Evolutionary conservation across 2,329 filamentous ascomycete species (phyloP), one percentile per base, ranked within the genome.

Genomic region (Arthrobotrys sinensis): DNA sequence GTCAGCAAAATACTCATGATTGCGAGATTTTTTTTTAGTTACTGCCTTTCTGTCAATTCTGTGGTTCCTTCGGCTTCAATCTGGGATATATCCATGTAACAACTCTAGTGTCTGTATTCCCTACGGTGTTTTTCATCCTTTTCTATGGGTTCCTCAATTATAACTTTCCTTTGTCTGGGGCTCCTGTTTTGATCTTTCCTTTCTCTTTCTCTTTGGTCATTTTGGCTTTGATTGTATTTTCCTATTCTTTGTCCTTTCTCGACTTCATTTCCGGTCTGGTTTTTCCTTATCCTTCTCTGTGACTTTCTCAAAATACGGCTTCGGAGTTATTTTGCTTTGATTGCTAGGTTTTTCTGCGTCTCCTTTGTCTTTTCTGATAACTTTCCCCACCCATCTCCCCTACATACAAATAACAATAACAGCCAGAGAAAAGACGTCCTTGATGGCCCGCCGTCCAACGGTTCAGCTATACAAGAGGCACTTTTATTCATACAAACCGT

Each of bases 1-100:
- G 73, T 78, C 64, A 52, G 78, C 73, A 67, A 76, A 80, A 57
- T 63, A 46, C 67, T 80, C 80, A 79, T 80, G 76, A 80, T 80
- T 80, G 80, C 78, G 63, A 72, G 68, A 57, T 53, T 76, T 80
- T 68, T 19, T 53, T 68, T 65, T 43, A 36, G 28, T 63, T 67
- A 14, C 55, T 66, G 52, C 63, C 43, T 63, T 72, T 64, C 10
- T 21, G 28, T 12, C 24, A 28, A 28, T 28, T 28, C 14, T 34
- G 16, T 28, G 8, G 24, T 19, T 48, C 24, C 19, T 60, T 71
- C 36, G 10, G 11, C 12, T 80, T 66, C 19, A 45, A 62, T 53
- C 73, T 64, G 53, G 64, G 64, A 68, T 50, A 63, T 43, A 66
- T 78, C 68, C 71, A 65, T 80, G 70, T 71, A 80, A 63, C 63